These are phyloP conservation scores for Phylloporus rhodoxanthus DNA, from an alignment of 768 basidiomycete genomes.

Conservation along the genomic window DNA sequence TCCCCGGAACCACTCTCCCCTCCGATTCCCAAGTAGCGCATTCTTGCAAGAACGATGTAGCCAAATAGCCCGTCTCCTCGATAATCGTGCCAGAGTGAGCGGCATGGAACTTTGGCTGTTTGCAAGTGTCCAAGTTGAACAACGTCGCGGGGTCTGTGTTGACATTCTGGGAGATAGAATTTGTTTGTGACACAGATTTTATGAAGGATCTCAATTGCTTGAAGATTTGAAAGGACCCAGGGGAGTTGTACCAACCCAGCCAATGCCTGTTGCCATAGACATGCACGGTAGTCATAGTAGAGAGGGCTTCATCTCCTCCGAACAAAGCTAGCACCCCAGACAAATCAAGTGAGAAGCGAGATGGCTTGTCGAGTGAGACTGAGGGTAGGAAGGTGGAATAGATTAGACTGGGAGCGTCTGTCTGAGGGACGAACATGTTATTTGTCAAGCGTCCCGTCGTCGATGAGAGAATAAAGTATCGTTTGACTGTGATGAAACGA, in stretches of 20 bases:
- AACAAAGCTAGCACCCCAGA: slow-evolving; percentile 23
- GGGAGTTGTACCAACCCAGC: slow-evolving; percentile 34
- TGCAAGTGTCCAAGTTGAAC: slow-evolving; percentile 12
- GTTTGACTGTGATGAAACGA: not conserved
- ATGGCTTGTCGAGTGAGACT: slow-evolving; percentile 2
- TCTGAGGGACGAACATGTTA: not conserved
- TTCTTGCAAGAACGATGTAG: slow-evolving; percentile 39
- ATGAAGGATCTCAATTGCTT: slow-evolving; percentile 18
- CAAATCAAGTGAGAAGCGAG: slow-evolving; percentile 13
- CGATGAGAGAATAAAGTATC: not conserved
- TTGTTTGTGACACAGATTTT: not conserved
- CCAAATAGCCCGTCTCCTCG: slow-evolving; percentile 46
- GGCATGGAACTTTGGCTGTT: slow-evolving; percentile 64
- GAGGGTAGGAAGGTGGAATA: not conserved
- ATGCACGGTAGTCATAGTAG: slow-evolving; percentile 27
- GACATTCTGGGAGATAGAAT: not conserved
- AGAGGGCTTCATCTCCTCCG: slow-evolving; percentile 31
- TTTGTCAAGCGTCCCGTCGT: not conserved
- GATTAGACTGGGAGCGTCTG: not conserved
- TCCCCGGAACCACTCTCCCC: slow-evolving; percentile 7
- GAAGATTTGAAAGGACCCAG: slow-evolving; percentile 27
- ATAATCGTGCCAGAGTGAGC: slow-evolving; percentile 55
- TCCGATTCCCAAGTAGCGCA: slow-evolving; percentile 10
- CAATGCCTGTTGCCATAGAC: slow-evolving; percentile 23
- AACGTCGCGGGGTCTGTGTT: slow-evolving; percentile 18